phyloP scores from a whole-genome alignment of 179 eudicot species.

The Dionaea muscipula region DNA sequence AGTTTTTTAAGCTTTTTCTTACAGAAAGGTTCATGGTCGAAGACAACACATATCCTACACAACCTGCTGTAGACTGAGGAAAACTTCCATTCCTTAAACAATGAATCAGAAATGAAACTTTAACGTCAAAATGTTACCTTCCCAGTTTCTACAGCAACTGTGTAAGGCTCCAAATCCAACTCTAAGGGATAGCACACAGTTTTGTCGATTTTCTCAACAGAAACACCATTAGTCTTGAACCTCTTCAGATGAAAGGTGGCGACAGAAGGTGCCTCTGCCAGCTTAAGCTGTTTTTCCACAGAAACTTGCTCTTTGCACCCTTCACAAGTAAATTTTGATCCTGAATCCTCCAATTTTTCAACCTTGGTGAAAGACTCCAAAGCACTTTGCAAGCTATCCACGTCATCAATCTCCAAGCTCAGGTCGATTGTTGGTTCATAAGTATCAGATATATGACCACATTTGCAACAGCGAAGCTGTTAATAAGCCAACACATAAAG shows the following conservation, averaged over 20 bases:
- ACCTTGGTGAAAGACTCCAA: constrained; percentile 74
- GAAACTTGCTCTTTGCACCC: constrained; percentile 62
- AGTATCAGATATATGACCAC: constrained; percentile 66
- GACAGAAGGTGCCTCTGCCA: constrained; percentile 60
- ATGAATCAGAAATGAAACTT: no score
- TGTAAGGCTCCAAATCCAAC: constrained; percentile 54
- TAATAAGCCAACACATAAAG: neutral
- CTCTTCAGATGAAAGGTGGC: constrained; percentile 80
- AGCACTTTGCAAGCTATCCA: constrained; percentile 38
- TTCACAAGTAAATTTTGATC: constrained; percentile 51
- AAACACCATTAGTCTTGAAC: constrained; percentile 60
- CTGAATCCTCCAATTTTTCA: constrained; percentile 66
- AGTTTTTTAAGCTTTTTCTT: no score
- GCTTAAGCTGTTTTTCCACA: constrained; percentile 63
- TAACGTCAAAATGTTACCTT: no score
- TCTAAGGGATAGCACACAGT: constrained; percentile 56
- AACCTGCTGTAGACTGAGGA: neutral
- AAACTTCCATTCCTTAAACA: neutral
- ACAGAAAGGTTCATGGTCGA: no score
- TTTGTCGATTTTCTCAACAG: constrained; percentile 63
- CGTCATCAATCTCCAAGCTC: constrained; percentile 84
- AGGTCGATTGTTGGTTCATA: constrained; percentile 60
- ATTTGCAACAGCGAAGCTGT: constrained; percentile 69
- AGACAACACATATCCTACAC: no score
- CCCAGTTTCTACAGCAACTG: constrained; percentile 13